Percentiles rank a stretch among this genome's conserved stretches.
Conservation (phyloP, 805 yeast genomes). For the Candida nitratophila region DNA sequence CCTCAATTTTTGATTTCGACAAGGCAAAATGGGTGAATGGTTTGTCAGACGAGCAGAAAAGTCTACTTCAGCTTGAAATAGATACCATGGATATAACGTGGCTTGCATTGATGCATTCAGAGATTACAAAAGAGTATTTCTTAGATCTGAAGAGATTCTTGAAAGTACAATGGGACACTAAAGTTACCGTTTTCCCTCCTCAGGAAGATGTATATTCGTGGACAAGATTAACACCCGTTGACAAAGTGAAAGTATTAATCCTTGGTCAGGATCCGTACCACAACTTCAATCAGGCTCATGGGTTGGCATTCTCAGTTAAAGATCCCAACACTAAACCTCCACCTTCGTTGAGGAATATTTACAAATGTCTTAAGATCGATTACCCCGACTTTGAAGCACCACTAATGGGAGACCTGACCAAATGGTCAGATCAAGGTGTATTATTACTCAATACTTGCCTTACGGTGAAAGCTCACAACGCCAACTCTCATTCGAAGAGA, state of each 20-base stretch:
- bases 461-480: constrained; percentile 88
- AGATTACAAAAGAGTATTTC: constrained; percentile 82
- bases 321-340: constrained; percentile 80
- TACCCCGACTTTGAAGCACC: constrained; percentile 68
- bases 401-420: constrained; percentile 57
- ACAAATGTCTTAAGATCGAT: constrained; percentile 60
- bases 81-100: constrained; percentile 67
- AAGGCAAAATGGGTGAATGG: constrained; percentile 44
- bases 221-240: constrained; percentile 79
- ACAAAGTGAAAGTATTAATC: constrained; percentile 66
- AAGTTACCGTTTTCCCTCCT: constrained; percentile 71
- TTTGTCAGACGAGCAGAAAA: constrained; percentile 39
- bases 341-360: constrained; percentile 81
- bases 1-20: constrained; percentile 27
- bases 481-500: constrained; percentile 81
- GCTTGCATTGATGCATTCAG: constrained; percentile 62
- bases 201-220: constrained; percentile 76
- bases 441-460: constrained; percentile 79
- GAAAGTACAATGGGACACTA: constrained; percentile 30
- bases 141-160: constrained; percentile 63
- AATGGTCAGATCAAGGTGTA: constrained; percentile 88
- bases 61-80: constrained; percentile 60
- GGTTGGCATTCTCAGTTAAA: constrained; percentile 86
- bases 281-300: constrained; percentile 89
- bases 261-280: constrained; percentile 98